phyloP scores from a whole-genome alignment of 2,329 filamentous ascomycete species.

The Hypomyces rosellus region DNA sequence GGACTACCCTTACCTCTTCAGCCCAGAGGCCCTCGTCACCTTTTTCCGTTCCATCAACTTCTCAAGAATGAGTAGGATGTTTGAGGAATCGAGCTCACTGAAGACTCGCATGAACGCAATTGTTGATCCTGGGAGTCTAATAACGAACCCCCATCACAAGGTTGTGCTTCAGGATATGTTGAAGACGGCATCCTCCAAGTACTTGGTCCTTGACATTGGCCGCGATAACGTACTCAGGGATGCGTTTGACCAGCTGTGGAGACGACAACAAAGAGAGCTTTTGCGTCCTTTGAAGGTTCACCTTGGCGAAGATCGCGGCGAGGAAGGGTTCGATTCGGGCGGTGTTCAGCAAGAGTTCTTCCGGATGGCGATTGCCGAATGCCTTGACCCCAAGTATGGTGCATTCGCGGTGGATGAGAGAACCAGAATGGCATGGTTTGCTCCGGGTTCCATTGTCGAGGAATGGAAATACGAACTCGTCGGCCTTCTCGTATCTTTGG shows the following conservation, averaged over 20 bases:
- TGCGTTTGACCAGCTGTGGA: slow-evolving; percentile 84
- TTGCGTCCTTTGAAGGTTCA: slow-evolving; percentile 82
- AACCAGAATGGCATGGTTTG: slow-evolving; percentile 82
- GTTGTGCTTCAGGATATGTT: slow-evolving; percentile 57
- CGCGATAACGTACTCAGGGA: slow-evolving; percentile 63
- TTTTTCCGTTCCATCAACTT: slow-evolving; percentile 90
- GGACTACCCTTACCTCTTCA: slow-evolving; percentile 76
- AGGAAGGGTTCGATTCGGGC: slow-evolving; percentile 87
- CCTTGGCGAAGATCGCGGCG: slow-evolving; percentile 73
- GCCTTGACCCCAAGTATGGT: slow-evolving; percentile 69
- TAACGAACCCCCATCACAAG: slow-evolving; percentile 52
- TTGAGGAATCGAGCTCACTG: slow-evolving; percentile 60
- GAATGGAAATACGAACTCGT: slow-evolving; percentile 87
- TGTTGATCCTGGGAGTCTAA: slow-evolving; percentile 47
- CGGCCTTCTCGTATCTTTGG: slow-evolving; percentile 80
- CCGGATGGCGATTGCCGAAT: slow-evolving; percentile 71
- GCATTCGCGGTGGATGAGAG: slow-evolving; percentile 72
- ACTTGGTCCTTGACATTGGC: slow-evolving; percentile 63
- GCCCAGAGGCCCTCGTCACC: slow-evolving; percentile 61
- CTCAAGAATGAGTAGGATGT: slow-evolving; percentile 73
- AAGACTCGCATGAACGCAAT: slow-evolving; percentile 51
- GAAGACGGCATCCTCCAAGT: slow-evolving; percentile 61
- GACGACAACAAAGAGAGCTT: slow-evolving; percentile 73
- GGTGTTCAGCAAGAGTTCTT: slow-evolving; percentile 98
- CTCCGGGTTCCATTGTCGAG: slow-evolving; percentile 72